Conservation (phyloP, 2,329 filamentous ascomycete species). For the Cryoendolithus antarcticus region DNA sequence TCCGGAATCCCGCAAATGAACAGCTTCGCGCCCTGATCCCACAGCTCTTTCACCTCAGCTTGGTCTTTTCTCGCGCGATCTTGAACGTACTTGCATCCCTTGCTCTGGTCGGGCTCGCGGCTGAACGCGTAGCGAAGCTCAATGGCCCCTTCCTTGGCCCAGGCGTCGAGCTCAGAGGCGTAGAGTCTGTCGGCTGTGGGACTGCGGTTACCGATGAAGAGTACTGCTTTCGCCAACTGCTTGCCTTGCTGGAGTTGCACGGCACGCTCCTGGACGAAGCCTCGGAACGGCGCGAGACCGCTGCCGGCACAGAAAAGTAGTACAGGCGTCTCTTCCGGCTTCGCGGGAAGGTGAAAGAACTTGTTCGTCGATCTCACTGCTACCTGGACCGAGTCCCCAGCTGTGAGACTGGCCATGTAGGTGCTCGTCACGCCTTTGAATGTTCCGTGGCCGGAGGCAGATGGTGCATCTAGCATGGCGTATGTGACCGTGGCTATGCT, state of each 20-base stretch:
- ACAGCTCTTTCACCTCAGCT: constrained; percentile 33
- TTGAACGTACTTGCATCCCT: constrained; percentile 42
- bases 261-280: constrained; percentile 29
- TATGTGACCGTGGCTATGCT: constrained; percentile 27
- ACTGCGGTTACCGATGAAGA: constrained; percentile 52
- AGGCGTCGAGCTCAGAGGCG: constrained; percentile 43
- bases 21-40: constrained; percentile 40
- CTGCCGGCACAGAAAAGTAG: constrained; percentile 41
- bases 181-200: constrained; percentile 49
- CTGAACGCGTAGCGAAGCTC: constrained; percentile 51
- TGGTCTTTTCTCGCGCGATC: constrained; percentile 39
- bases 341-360: constrained; percentile 35
- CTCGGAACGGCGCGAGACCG: constrained; percentile 35
- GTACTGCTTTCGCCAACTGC: constrained; percentile 44
- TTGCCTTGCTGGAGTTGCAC: constrained; percentile 32
- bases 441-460: constrained; percentile 30
- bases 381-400: constrained; percentile 42
- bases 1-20: constrained; percentile 50
- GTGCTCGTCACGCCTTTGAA: constrained; percentile 28
- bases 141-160: constrained; percentile 50
- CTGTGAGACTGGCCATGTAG: constrained; percentile 24
- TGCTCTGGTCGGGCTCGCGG: constrained; percentile 26
- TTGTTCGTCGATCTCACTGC: constrained; percentile 28
- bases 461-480: constrained; percentile 37
- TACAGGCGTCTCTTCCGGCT: constrained; percentile 29